Evolutionary conservation across 2,329 filamentous ascomycete genomes (phyloP).

Genomic region (Aspergillus carbonarius): DNA sequence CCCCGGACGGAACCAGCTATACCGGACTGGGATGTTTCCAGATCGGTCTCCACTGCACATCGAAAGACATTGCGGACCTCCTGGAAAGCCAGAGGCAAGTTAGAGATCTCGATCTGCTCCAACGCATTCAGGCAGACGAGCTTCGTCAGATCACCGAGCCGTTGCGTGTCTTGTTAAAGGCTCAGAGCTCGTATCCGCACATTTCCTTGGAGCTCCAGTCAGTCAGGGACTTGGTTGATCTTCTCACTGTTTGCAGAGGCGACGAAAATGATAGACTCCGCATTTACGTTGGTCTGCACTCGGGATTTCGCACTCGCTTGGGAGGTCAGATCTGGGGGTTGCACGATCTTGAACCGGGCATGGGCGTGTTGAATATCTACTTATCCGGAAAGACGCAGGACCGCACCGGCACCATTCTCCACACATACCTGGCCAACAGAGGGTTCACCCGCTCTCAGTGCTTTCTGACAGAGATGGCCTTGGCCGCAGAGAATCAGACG

Average conservation of each 20-base stretch:
- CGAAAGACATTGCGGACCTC: constrained; percentile 24
- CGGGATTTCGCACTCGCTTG: constrained; percentile 21
- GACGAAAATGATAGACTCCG: constrained; percentile 11
- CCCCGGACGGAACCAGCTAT: constrained; percentile 20
- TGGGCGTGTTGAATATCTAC: constrained; percentile 27
- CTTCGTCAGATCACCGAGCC: constrained; percentile 16
- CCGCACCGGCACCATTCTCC: constrained; percentile 33
- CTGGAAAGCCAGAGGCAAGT: constrained; percentile 23
- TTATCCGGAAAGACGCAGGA: constrained; percentile 37
- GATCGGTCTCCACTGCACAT: constrained; percentile 23
- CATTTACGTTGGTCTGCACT: constrained; percentile 23
- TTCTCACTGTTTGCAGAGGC: constrained; percentile 6
- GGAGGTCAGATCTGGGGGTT: constrained; percentile 22
- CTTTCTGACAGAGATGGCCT: constrained; percentile 31
- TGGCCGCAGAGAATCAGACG: constrained; percentile 23
- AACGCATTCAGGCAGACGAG: constrained; percentile 18
- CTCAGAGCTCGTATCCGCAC: not conserved
- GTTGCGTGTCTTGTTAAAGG: constrained; percentile 19
- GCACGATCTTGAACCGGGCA: constrained; percentile 11
- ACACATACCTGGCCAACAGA: constrained; percentile 38
- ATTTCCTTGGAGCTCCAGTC: not conserved
- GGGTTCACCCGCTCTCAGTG: constrained; percentile 29
- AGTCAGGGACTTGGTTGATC: constrained; percentile 9
- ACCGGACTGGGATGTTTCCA: constrained; percentile 30
- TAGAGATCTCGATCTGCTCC: constrained; percentile 22